phyloP scores from a whole-genome alignment of 2,329 filamentous ascomycete genomes.

The Aureobasidium uvarum region DNA sequence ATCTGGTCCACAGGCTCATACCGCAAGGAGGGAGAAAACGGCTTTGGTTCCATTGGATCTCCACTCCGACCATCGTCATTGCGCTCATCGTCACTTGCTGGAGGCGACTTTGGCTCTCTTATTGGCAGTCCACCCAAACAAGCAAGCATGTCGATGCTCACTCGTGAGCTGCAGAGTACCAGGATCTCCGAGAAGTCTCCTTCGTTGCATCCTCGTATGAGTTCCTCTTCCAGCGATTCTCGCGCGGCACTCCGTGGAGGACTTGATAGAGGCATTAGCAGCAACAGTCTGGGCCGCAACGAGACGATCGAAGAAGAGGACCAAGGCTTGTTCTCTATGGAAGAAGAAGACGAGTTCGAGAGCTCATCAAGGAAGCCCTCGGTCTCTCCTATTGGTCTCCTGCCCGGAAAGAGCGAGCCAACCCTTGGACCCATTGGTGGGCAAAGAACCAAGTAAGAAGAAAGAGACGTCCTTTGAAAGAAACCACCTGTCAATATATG shows the following conservation, averaged over 20 bases:
- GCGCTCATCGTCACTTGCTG: conserved; percentile 48
- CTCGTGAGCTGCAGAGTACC: conserved; percentile 49
- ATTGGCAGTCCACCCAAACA: conserved; percentile 57
- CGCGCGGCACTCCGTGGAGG: conserved; percentile 25
- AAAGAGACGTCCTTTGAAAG: too few species aligned
- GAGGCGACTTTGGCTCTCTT: conserved; percentile 49
- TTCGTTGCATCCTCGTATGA: conserved; percentile 26
- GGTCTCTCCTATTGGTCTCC: conserved; percentile 17
- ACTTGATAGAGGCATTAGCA: conserved; percentile 34
- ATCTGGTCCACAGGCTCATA: conserved; percentile 53
- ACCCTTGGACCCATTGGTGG: conserved; percentile 27
- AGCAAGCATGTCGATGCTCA: conserved; percentile 61
- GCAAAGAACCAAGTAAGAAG: conserved; percentile 20
- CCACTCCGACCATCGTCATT: conserved; percentile 53
- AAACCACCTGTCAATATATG: conserved; percentile 9
- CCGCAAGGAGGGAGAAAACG: conserved; percentile 54
- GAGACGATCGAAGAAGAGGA: conserved; percentile 36
- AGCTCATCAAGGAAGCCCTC: conserved; percentile 17
- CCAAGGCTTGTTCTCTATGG: conserved; percentile 38
- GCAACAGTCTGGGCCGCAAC: conserved; percentile 32
- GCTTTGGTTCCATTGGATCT: conserved; percentile 59
- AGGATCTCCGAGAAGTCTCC: conserved; percentile 25
- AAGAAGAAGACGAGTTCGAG: conserved; percentile 30
- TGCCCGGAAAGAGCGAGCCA: conserved; percentile 25
- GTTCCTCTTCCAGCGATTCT: conserved; percentile 28